A percentile compares a stretch with the other conserved stretches of the same genome.
Evolutionary conservation across 495 filamentous ascomycete species (phyloP).

Genomic region (Lepidopterella palustris): DNA sequence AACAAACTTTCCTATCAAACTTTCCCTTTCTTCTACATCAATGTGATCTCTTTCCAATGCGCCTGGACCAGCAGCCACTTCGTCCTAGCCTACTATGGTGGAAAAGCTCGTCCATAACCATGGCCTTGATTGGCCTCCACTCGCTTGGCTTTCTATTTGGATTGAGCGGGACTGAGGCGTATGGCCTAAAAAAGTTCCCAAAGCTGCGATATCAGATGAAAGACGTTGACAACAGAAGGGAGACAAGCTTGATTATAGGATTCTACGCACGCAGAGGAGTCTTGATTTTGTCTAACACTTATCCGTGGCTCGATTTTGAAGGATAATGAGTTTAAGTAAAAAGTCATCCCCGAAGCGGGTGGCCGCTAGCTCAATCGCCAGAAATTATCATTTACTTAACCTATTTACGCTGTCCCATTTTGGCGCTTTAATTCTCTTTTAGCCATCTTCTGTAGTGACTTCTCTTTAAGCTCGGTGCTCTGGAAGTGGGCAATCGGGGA

Average conservation of each 20-base stretch:
- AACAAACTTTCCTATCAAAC: background rate
- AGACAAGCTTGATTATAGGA: slow-evolving; percentile 83
- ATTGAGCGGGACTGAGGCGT: slow-evolving; percentile 46
- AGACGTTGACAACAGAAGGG: slow-evolving; percentile 59
- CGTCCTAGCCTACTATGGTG: slow-evolving; percentile 32
- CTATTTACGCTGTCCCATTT: too few species aligned
- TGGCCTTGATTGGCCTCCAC: slow-evolving; percentile 32
- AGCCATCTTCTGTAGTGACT: too few species aligned
- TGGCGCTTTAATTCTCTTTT: too few species aligned
- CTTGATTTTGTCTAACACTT: background rate
- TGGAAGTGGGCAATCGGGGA: too few species aligned
- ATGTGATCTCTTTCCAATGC: slow-evolving; percentile 20
- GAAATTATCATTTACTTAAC: too few species aligned
- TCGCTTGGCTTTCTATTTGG: slow-evolving; percentile 35
- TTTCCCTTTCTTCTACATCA: background rate
- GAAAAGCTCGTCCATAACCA: slow-evolving; percentile 27
- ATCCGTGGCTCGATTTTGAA: too few species aligned
- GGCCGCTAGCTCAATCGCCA: too few species aligned
- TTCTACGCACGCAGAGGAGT: slow-evolving; percentile 17
- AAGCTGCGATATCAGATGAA: slow-evolving; percentile 65
- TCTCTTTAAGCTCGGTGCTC: too few species aligned
- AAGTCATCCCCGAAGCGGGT: too few species aligned
- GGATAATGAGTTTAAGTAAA: too few species aligned
- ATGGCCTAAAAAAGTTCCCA: slow-evolving; percentile 68
- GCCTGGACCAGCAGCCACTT: slow-evolving; percentile 25